Evolutionary conservation across 805 yeast genomes (phyloP).

Genomic region (Saturnispora diversa): DNA sequence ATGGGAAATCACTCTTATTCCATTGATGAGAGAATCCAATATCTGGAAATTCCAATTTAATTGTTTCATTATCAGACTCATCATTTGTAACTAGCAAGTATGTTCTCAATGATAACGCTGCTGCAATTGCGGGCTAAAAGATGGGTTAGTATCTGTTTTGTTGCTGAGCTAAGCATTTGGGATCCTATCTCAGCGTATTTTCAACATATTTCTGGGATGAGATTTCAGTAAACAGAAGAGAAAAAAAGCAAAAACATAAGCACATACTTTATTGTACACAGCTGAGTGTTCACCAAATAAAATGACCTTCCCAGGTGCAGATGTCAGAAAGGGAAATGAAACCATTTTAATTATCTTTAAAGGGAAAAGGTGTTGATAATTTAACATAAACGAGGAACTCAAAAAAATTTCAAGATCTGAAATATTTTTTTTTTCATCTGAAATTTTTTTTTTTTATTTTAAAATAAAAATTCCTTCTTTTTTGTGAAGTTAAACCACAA

Average conservation of each 20-base stretch:
- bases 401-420: neutral
- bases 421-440: neutral
- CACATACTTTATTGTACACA: constrained; percentile 62
- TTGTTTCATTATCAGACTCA: constrained; percentile 27
- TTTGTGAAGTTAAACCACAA: neutral
- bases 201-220: no score
- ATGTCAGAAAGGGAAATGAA: constrained; percentile 55
- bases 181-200: neutral
- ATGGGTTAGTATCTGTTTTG: constrained; percentile 6
- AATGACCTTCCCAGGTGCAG: constrained; percentile 96
- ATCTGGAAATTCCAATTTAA: constrained; percentile 77
- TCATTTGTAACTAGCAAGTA: constrained; percentile 58
- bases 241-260: neutral
- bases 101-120: constrained; percentile 81
- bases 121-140: constrained; percentile 82
- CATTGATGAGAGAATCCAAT: constrained; percentile 60
- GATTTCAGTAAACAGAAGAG: no score
- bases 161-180: neutral
- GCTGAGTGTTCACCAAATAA: constrained; percentile 97
- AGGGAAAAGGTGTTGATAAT: constrained; percentile 1
- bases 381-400: no score
- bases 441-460: neutral
- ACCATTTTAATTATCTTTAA: constrained; percentile 12
- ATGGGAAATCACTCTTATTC: constrained; percentile 55
- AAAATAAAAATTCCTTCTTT: neutral